Conservation (phyloP, 495 filamentous ascomycete species). For the Aspergillus avenaceus region DNA sequence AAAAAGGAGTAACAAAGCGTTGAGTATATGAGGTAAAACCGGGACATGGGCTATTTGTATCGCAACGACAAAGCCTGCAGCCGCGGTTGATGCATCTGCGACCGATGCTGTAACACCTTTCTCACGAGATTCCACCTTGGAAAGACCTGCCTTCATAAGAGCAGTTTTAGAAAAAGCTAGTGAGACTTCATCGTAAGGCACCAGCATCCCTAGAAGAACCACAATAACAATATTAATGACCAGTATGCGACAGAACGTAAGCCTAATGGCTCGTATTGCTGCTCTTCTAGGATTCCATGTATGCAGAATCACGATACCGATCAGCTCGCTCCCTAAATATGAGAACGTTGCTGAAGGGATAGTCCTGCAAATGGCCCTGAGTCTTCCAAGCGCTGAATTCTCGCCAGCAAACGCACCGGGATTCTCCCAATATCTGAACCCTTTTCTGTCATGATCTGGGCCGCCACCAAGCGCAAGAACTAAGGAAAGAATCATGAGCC, state of each 20-base stretch:
- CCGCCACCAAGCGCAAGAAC: slow-evolving; percentile 66
- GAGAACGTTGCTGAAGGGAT: slow-evolving; percentile 75
- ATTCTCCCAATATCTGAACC: slow-evolving; percentile 69
- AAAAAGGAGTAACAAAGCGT: slow-evolving; percentile 68
- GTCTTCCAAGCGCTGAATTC: slow-evolving; percentile 29
- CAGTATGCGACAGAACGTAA: slow-evolving; percentile 76
- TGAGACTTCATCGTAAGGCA: slow-evolving; percentile 39
- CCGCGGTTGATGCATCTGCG: slow-evolving; percentile 33
- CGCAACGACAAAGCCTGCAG: slow-evolving; percentile 60
- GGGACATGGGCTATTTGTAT: slow-evolving; percentile 47
- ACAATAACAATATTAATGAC: slow-evolving; percentile 66
- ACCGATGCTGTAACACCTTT: slow-evolving; percentile 14
- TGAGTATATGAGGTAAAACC: slow-evolving; percentile 51
- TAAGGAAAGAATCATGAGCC: slow-evolving; percentile 62
- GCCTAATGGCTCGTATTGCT: slow-evolving; percentile 67
- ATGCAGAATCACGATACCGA: slow-evolving; percentile 61
- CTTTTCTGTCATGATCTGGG: slow-evolving; percentile 58
- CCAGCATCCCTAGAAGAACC: slow-evolving; percentile 48
- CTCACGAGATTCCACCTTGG: background rate
- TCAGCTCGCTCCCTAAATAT: slow-evolving; percentile 77
- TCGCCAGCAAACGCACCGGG: slow-evolving; percentile 24
- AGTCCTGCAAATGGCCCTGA: slow-evolving; percentile 67
- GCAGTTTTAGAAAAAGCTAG: background rate
- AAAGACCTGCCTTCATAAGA: background rate
- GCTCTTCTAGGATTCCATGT: slow-evolving; percentile 65